A percentile compares a stretch with the other conserved stretches of the same genome.
Evolutionary conservation across 805 yeast species (phyloP).

Genomic region (Hanseniaspora valbyensis): DNA sequence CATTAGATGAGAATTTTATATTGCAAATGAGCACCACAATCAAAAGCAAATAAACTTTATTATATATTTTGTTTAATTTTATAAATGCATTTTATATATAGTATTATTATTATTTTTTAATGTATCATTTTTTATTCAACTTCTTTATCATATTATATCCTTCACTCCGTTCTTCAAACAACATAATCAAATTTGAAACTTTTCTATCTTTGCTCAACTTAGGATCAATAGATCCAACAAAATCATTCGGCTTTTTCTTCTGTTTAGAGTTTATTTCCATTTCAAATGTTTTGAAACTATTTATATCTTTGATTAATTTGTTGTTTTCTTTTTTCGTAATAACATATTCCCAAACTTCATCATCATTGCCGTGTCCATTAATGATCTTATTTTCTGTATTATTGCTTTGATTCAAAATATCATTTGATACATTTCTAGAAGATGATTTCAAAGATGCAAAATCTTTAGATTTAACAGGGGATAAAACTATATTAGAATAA

Average conservation of each 20-base stretch:
- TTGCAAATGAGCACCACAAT: background rate
- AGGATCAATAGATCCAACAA: background rate
- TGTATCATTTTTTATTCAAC: background rate
- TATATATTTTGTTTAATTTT: background rate
- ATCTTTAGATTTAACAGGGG: slow-evolving; percentile 5
- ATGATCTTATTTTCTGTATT: slow-evolving; percentile 7
- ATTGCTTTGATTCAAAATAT: background rate
- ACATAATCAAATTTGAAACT: slow-evolving; percentile 12
- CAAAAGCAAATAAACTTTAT: background rate
- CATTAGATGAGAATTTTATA: background rate
- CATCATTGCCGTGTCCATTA: slow-evolving; percentile 14
- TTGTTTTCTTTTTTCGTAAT: slow-evolving; percentile 14
- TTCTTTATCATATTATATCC: slow-evolving; percentile 4
- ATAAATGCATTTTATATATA: background rate
- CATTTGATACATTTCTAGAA: slow-evolving; percentile 9
- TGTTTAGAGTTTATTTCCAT: slow-evolving; percentile 4
- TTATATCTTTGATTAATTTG: slow-evolving; percentile 9
- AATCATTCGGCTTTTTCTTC: background rate
- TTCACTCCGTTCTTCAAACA: slow-evolving; percentile 13
- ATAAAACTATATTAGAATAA: background rate
- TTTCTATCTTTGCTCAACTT: slow-evolving; percentile 3
- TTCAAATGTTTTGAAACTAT: slow-evolving; percentile 9
- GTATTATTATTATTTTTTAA: background rate
- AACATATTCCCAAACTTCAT: slow-evolving; percentile 15
- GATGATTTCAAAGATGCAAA: slow-evolving; percentile 6